These are phyloP conservation scores for Psilocybe azurescens DNA, from an alignment of 768 basidiomycete species.

Conservation along the genomic window DNA sequence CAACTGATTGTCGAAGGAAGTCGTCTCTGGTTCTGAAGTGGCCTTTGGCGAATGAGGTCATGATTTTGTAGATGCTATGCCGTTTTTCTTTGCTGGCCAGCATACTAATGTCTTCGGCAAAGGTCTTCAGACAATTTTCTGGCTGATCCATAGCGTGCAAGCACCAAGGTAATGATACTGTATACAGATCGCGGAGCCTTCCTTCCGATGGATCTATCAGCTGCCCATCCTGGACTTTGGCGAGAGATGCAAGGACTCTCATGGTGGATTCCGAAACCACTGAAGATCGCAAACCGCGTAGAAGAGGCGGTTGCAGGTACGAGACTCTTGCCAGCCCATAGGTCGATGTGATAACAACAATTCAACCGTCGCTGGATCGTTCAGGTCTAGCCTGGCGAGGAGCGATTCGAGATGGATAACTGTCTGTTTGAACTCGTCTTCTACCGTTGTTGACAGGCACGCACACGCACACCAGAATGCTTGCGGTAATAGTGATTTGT, in stretches of 20 bases:
- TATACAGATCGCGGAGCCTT: constrained; percentile 83
- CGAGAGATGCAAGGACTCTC: constrained; percentile 65
- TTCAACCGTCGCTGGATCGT: constrained; percentile 71
- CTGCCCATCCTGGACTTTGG: constrained; percentile 61
- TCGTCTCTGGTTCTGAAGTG: constrained; percentile 94
- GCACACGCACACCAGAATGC: constrained; percentile 89
- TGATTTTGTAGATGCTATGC: constrained; percentile 84
- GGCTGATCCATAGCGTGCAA: constrained; percentile 78
- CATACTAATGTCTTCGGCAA: constrained; percentile 73
- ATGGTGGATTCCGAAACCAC: constrained; percentile 70
- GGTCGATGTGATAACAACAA: constrained; percentile 73
- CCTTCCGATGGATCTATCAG: constrained; percentile 75
- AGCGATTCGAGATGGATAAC: constrained; percentile 69
- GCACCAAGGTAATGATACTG: constrained; percentile 87
- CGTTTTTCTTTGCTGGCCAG: constrained; percentile 77
- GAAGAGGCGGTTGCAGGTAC: constrained; percentile 70
- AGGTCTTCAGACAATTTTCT: constrained; percentile 65
- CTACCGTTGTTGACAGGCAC: constrained; percentile 81
- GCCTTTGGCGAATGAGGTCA: constrained; percentile 86
- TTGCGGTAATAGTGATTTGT: constrained; percentile 72
- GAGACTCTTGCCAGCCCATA: constrained; percentile 68
- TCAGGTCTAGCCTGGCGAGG: constrained; percentile 71
- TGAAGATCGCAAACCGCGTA: constrained; percentile 83
- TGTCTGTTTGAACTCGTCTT: constrained; percentile 76
- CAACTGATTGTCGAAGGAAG: constrained; percentile 88